A percentile compares a stretch with the other conserved stretches of the same genome.
These are phyloP conservation scores for Symbiodinium natans DNA, from an alignment of 73 alveolate species.

Conservation along the genomic window DNA sequence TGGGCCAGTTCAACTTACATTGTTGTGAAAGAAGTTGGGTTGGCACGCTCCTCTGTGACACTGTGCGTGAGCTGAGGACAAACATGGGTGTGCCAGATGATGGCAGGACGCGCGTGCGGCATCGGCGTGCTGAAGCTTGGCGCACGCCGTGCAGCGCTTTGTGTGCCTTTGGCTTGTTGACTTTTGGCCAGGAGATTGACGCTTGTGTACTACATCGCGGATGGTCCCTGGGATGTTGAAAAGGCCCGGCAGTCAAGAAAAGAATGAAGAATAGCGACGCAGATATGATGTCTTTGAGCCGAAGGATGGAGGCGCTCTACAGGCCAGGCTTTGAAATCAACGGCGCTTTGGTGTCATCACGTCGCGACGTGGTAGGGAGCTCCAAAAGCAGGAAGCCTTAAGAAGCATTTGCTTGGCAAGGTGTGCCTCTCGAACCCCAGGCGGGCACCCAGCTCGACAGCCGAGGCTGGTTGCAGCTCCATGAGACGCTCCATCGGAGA, in stretches of 20 bases:
- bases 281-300: neutral
- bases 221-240: conserved; percentile 89
- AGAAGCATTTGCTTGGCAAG: neutral
- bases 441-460: conserved; percentile 67
- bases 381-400: no score
- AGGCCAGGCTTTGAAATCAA: neutral
- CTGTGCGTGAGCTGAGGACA: conserved; percentile 16
- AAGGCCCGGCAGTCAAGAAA: conserved; percentile 22
- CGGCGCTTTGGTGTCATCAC: no score
- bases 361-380: no score
- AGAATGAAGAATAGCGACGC: neutral
- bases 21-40: neutral
- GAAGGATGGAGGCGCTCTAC: neutral
- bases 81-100: conserved; percentile 72
- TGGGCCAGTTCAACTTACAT: neutral
- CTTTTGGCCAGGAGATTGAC: conserved; percentile 75
- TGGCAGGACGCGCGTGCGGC: conserved; percentile 41
- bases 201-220: conserved; percentile 69
- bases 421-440: conserved; percentile 89
- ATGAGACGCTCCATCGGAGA: neutral
- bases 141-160: neutral
- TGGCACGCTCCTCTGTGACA: neutral
- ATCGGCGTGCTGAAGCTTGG: no score
- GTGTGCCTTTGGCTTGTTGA: neutral
- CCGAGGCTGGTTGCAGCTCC: conserved; percentile 43